Evolutionary conservation across 352 stramenopile species (phyloP).

Genomic region (Pythium scleroteichum): DNA sequence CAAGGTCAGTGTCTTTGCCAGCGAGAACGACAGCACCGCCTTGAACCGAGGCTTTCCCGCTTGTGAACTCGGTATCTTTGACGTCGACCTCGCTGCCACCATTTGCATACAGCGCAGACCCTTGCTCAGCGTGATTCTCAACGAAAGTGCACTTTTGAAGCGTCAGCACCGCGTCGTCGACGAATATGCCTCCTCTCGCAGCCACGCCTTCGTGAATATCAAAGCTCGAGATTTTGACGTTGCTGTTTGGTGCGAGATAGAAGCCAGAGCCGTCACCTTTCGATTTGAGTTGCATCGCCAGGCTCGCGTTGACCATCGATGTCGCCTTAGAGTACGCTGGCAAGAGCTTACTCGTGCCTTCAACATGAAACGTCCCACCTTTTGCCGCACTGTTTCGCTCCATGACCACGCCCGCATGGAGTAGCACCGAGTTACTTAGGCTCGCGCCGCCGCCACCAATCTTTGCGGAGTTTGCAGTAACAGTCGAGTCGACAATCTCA

Average conservation of each 20-base stretch:
- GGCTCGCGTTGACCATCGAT: conserved; percentile 9
- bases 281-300: not conserved
- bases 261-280: conserved; percentile 15
- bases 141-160: conserved; percentile 10
- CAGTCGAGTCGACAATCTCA: not conserved
- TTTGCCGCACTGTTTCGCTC: conserved; percentile 1
- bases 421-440: conserved; percentile 7
- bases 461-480: conserved; percentile 15
- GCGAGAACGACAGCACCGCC: conserved; percentile 14
- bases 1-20: not conserved
- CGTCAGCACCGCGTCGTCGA: conserved; percentile 5
- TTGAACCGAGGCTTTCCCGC: not conserved
- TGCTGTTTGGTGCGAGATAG: conserved; percentile 9
- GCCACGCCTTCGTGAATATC: conserved; percentile 8
- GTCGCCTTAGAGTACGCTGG: not conserved
- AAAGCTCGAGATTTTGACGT: conserved; percentile 2
- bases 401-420: not conserved
- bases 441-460: conserved; percentile 8
- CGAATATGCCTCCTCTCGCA: conserved; percentile 10
- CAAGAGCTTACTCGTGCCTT: not conserved
- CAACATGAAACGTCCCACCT: conserved; percentile 9
- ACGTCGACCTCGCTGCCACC: conserved; percentile 2
- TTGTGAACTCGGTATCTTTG: not conserved
- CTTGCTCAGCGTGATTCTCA: conserved; percentile 11
- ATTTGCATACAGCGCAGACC: conserved; percentile 17